Percentiles rank a stretch among this genome's conserved stretches.
These are phyloP conservation scores for Pythium brachiatum DNA, from an alignment of 352 stramenopile species.

Conservation along the genomic window DNA sequence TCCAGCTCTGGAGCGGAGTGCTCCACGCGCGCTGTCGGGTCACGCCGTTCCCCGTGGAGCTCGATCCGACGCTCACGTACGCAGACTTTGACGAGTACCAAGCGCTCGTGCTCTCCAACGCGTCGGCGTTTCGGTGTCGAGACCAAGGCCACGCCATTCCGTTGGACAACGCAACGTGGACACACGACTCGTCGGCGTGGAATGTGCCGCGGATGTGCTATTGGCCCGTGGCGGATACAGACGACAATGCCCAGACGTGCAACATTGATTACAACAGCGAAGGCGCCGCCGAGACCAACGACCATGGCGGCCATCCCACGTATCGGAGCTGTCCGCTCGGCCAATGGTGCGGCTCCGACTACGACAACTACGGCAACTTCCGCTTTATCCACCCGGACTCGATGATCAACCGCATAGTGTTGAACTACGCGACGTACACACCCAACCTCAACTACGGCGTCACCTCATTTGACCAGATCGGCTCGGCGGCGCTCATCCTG, in stretches of 20 bases:
- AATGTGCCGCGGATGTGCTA: conserved; percentile 74
- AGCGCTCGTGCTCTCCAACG: conserved; percentile 32
- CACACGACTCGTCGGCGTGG: conserved; percentile 51
- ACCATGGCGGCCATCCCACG: not conserved
- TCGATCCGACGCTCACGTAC: conserved; percentile 37
- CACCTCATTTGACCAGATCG: conserved; percentile 88
- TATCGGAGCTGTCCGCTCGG: conserved; percentile 33
- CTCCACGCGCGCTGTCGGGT: conserved; percentile 66
- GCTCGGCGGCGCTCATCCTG: conserved; percentile 67
- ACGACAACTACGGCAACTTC: conserved; percentile 58
- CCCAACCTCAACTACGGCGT: conserved; percentile 83
- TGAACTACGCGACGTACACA: conserved; percentile 53
- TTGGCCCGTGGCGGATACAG: conserved; percentile 86
- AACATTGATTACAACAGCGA: conserved; percentile 32
- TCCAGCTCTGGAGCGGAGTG: conserved; percentile 77
- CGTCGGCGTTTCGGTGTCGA: conserved; percentile 33
- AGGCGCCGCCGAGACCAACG: not conserved
- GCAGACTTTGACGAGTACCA: conserved; percentile 36
- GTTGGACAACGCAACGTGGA: conserved; percentile 34
- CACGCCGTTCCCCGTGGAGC: conserved; percentile 55
- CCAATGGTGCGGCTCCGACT: conserved; percentile 62
- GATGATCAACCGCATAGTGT: conserved; percentile 32
- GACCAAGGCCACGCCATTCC: conserved; percentile 33
- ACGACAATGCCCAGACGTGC: conserved; percentile 42
- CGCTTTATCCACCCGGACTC: conserved; percentile 54